Conservation (phyloP, 306 rosid genomes). For the Canavalia ensiformis region DNA sequence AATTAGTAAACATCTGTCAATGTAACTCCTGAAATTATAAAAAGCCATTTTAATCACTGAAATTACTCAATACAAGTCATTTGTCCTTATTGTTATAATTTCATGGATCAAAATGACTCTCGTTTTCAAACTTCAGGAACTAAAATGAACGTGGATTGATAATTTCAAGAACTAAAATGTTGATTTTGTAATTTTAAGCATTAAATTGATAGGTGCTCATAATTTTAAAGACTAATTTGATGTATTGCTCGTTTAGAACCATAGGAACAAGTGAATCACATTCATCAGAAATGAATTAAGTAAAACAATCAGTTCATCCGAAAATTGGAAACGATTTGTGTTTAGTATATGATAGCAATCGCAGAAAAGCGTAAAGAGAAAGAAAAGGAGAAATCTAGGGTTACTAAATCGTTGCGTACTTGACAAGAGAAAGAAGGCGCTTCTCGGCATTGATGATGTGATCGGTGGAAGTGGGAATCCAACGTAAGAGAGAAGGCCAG, state of each 20-base stretch:
- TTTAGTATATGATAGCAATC: not conserved
- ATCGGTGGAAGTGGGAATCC: constrained; percentile 91
- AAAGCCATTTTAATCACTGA: too few relatives aligned
- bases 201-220: too few relatives aligned
- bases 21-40: too few relatives aligned
- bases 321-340: not conserved
- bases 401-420: constrained; percentile 55
- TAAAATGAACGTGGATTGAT: too few relatives aligned
- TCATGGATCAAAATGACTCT: too few relatives aligned
- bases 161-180: too few relatives aligned
- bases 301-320: not conserved
- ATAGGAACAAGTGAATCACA: not conserved
- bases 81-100: too few relatives aligned
- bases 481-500: constrained; percentile 89
- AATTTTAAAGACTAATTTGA: too few relatives aligned
- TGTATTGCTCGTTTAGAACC: not conserved
- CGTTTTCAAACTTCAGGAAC: too few relatives aligned
- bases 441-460: constrained; percentile 88
- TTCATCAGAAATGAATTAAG: not conserved
- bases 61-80: too few relatives aligned
- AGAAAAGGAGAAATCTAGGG: constrained; percentile 34
- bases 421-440: constrained; percentile 90
- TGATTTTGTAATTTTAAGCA: too few relatives aligned
- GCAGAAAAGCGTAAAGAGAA: not conserved
- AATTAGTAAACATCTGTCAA: too few relatives aligned